phyloP scores from a whole-genome alignment of 441 rosid species.

The Populus trichocarpa region DNA sequence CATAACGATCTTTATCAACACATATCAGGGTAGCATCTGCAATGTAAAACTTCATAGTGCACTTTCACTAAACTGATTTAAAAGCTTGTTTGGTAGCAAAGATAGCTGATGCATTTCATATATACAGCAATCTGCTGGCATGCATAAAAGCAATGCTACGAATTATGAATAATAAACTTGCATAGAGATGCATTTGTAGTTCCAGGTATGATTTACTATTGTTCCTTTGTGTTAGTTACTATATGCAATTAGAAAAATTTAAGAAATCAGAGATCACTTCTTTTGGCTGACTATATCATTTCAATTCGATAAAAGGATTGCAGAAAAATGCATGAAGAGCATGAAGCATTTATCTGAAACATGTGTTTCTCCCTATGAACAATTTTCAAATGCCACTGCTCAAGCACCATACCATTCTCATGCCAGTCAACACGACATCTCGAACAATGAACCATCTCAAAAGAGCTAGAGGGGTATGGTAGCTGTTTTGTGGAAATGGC shows the following conservation, averaged over 20 bases:
- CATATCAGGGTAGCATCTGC: conserved; percentile 8
- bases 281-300: not conserved
- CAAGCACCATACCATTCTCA: conserved; percentile 56
- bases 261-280: not conserved
- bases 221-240: not conserved
- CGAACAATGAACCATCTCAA: conserved; percentile 98
- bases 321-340: not conserved
- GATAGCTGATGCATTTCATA: not conserved
- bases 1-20: not conserved
- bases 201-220: not conserved
- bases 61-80: not conserved
- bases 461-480: conserved; percentile 83
- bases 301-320: not conserved
- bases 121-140: not conserved
- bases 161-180: not conserved
- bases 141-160: too few relatives aligned
- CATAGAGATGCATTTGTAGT: not conserved
- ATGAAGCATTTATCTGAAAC: not conserved
- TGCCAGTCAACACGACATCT: conserved; percentile 98
- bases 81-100: not conserved
- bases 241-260: not conserved
- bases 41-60: not conserved
- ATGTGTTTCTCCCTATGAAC: not conserved
- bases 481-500: conserved; percentile 81
- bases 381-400: not conserved